Percentiles rank a stretch among this genome's conserved stretches.
These are phyloP conservation scores for Boletellus emodensis DNA, from an alignment of 768 basidiomycete genomes.

Conservation along the genomic window DNA sequence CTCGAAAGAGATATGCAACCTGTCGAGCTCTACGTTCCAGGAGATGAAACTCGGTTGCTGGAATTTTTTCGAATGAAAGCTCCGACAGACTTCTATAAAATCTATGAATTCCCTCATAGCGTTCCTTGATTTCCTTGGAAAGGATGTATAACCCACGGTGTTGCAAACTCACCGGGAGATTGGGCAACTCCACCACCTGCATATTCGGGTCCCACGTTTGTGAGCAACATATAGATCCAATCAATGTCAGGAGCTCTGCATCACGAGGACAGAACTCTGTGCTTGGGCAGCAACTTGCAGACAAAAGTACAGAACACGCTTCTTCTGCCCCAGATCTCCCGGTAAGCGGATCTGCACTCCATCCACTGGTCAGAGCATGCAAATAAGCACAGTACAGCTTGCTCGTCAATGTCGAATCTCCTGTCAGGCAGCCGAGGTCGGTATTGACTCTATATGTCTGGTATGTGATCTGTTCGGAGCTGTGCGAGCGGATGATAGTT, in stretches of 20 bases:
- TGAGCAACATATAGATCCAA: slow-evolving; percentile 33
- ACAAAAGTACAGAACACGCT: slow-evolving; percentile 36
- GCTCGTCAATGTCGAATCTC: slow-evolving; percentile 21
- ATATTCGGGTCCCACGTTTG: slow-evolving; percentile 36
- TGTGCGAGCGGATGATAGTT: not conserved
- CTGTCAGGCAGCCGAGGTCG: slow-evolving; percentile 26
- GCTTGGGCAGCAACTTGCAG: slow-evolving; percentile 37
- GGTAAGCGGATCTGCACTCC: slow-evolving; percentile 41
- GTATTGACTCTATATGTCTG: slow-evolving; percentile 29
- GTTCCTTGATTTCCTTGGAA: slow-evolving; percentile 28
- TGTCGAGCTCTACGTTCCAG: slow-evolving; percentile 18
- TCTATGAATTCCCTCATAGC: slow-evolving; percentile 14
- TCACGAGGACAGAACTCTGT: slow-evolving; percentile 29
- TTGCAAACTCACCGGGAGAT: slow-evolving; percentile 19
- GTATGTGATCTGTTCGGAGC: slow-evolving; percentile 10
- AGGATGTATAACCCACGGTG: slow-evolving; percentile 27
- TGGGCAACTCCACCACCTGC: too few species aligned
- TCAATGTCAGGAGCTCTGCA: slow-evolving; percentile 27
- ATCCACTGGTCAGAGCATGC: slow-evolving; percentile 40
- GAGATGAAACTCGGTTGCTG: not conserved
- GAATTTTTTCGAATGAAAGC: slow-evolving; percentile 2
- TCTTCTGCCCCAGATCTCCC: slow-evolving; percentile 40
- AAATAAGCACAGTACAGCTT: slow-evolving; percentile 38
- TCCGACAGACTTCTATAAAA: slow-evolving; percentile 2
- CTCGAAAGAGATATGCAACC: slow-evolving; percentile 8